Conservation (phyloP, 2,329 filamentous ascomycete genomes). For the Diaporthe sp. region DNA sequence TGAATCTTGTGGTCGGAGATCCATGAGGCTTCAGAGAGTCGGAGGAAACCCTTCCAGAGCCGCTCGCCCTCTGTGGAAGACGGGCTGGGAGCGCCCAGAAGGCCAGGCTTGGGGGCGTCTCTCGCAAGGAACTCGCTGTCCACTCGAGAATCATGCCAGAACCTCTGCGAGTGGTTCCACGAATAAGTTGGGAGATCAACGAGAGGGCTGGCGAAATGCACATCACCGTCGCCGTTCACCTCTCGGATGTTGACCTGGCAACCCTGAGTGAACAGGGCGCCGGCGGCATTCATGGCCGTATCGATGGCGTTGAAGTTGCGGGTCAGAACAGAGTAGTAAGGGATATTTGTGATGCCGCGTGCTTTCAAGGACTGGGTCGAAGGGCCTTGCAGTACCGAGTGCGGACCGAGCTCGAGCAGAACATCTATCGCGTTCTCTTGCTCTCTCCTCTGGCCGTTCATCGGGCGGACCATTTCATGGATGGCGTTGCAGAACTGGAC, state of each 20-base stretch:
- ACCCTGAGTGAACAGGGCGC: background rate
- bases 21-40: slow-evolving; percentile 34
- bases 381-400: slow-evolving; percentile 10
- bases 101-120: background rate
- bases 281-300: slow-evolving; percentile 1
- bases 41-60: slow-evolving; percentile 46
- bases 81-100: background rate
- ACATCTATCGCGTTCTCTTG: slow-evolving; percentile 12
- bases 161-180: slow-evolving; percentile 59
- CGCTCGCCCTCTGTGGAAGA: background rate
- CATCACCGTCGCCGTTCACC: background rate
- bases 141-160: slow-evolving; percentile 51
- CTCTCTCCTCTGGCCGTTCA: background rate
- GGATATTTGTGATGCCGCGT: slow-evolving; percentile 8
- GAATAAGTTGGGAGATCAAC: slow-evolving; percentile 59
- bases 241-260: background rate
- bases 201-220: slow-evolving; percentile 41
- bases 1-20: slow-evolving; percentile 27
- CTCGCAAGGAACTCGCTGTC: background rate
- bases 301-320: slow-evolving; percentile 20
- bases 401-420: slow-evolving; percentile 22
- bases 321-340: slow-evolving; percentile 14
- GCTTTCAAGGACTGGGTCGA: background rate
- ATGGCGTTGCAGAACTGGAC: slow-evolving; percentile 21
- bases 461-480: slow-evolving; percentile 4